Evolutionary conservation across 805 yeast genomes (phyloP), one percentile per base, ranked within the genome.

Genomic region (Pichia phayaonensis): DNA sequence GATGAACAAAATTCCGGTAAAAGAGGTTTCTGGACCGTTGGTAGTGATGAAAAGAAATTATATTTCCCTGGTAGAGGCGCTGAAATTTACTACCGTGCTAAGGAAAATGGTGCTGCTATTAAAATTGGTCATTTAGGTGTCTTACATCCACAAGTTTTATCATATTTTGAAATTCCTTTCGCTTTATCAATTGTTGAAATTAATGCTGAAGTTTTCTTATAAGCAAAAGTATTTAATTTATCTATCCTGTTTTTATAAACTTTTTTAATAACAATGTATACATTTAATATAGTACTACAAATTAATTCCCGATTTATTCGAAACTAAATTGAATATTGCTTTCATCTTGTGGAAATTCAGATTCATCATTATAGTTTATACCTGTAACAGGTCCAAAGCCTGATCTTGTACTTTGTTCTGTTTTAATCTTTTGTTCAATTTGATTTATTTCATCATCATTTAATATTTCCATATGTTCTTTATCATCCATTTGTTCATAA

Each of bases 61-160:
- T 92, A 77, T 72, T 94, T 94, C 86, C 96, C 97, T 40, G 99
- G 98, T 41, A 85, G 99, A 74, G 97, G 97, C 55, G 99, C 99
- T 47, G 83, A 80, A 63, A 77, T 94, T 56, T 79, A 76, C 71
- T 86, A 82, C 72, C 81, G 95, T 74, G 71, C 75, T 51, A 76
- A 71, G 52, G 79, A 78, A 51, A 84, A 80, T 53, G 84, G 70
- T 34, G 72, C 76, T 40, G 78, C 76, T 16, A 67, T 75, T 59
- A 76, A 71, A 50, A 76, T 90, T 61, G 99, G 99, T 57, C 72
- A 81, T 44, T 74, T 94, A 59, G 99, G 99, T 69, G 97, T 90
- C 52, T 75, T 94, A 61, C 99, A 94, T 68, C 99, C 99, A 36
- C 89, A 84, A 64, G 99, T 94, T 48, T 76, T 92, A 76, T 77